These are phyloP conservation scores for Eugenia klotzschiana DNA, from an alignment of 441 rosid genomes.

Conservation along the genomic window DNA sequence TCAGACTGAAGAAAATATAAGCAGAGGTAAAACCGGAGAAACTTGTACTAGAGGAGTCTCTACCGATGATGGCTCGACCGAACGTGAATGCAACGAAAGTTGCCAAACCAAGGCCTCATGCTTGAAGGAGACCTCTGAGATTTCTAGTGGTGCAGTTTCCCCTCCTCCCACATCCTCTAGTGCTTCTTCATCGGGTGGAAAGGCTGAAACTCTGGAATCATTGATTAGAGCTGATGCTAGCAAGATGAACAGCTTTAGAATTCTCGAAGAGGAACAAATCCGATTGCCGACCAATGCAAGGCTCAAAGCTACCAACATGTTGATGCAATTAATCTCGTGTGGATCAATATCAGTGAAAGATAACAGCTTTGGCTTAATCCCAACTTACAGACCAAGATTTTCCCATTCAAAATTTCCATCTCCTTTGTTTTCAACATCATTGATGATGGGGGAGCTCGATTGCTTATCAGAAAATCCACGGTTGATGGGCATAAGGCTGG, in stretches of 20 bases:
- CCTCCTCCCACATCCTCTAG: slow-evolving; percentile 59
- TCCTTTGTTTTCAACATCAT: slow-evolving; percentile 56
- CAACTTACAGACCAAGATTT: slow-evolving; percentile 62
- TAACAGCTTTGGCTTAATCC: slow-evolving; percentile 49
- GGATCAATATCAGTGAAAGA: slow-evolving; percentile 67
- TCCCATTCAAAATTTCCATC: slow-evolving; percentile 56
- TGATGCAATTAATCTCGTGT: slow-evolving; percentile 63
- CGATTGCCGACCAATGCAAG: slow-evolving; percentile 42
- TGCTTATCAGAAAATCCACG: slow-evolving; percentile 49
- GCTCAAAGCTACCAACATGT: slow-evolving; percentile 43
- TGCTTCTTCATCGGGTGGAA: slow-evolving; percentile 55
- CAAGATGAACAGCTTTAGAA: slow-evolving; percentile 86
- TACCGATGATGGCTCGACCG: slow-evolving; percentile 52
- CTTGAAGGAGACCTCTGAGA: slow-evolving; percentile 31
- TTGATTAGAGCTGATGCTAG: slow-evolving; percentile 73
- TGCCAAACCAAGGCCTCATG: slow-evolving; percentile 18
- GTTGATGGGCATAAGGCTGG: slow-evolving; percentile 34
- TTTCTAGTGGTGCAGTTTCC: slow-evolving; percentile 43
- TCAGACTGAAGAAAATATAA: slow-evolving; percentile 62
- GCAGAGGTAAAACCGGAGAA: slow-evolving; percentile 26
- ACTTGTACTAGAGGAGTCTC: slow-evolving; percentile 86
- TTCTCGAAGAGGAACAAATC: slow-evolving; percentile 67
- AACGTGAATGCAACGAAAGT: slow-evolving; percentile 20
- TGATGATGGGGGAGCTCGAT: slow-evolving; percentile 70
- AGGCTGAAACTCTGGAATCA: slow-evolving; percentile 83